These are phyloP conservation scores for Irpex sp. DNA, from an alignment of 1,284 basidiomycete genomes.

Conservation along the genomic window DNA sequence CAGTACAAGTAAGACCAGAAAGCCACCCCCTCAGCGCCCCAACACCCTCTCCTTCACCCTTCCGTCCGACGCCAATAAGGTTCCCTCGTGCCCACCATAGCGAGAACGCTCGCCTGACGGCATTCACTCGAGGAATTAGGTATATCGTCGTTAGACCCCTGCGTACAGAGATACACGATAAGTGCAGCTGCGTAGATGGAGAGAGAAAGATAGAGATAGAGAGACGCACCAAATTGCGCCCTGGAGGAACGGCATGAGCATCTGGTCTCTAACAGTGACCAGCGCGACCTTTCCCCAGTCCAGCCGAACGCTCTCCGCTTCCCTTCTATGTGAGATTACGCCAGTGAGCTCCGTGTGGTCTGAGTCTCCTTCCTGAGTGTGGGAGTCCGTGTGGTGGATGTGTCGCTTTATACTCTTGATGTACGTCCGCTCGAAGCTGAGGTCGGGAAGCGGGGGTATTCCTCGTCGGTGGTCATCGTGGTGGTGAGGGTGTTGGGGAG, in stretches of 20 bases:
- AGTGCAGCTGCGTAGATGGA: too few species aligned
- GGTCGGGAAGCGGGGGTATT: conserved; percentile 42
- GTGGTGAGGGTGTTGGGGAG: background rate
- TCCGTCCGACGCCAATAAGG: conserved; percentile 12
- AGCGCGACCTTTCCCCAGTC: conserved; percentile 60
- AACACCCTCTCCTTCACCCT: conserved; percentile 16
- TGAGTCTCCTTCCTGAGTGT: conserved; percentile 6
- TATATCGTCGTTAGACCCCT: conserved; percentile 26
- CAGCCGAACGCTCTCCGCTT: conserved; percentile 36
- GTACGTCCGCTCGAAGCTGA: conserved; percentile 72
- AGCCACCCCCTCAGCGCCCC: conserved; percentile 15
- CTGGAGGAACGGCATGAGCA: conserved; percentile 64
- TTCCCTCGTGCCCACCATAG: conserved; percentile 25
- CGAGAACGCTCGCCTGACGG: conserved; percentile 16
- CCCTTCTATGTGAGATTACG: conserved; percentile 16
- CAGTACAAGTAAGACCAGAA: conserved; percentile 13
- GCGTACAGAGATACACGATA: too few species aligned
- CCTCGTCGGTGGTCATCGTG: conserved; percentile 1
- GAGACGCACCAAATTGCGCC: conserved; percentile 61
- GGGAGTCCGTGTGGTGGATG: conserved; percentile 38
- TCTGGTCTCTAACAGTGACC: conserved; percentile 65
- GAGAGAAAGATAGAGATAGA: too few species aligned
- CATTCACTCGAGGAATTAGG: conserved; percentile 17
- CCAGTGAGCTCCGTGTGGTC: conserved; percentile 28
- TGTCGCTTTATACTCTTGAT: conserved; percentile 55